Evolutionary conservation across 225 moss, liverwort and hornwort genomes (phyloP), one percentile per base, ranked within the genome.

Genomic region (Antitrichia curtipendula): DNA sequence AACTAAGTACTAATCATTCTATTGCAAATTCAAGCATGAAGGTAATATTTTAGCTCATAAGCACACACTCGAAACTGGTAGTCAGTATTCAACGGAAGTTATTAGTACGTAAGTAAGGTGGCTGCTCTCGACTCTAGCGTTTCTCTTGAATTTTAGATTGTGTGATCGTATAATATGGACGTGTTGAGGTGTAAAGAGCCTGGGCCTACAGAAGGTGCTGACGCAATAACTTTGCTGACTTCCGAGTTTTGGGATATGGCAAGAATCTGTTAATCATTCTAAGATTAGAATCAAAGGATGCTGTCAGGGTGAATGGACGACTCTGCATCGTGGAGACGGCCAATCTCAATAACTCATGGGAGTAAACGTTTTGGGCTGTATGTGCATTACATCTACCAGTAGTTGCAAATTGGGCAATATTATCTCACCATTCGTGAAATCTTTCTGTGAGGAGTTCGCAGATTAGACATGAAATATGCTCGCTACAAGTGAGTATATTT

Each of bases 21-120:
- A 75, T 89, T 86, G 81, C 88, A 86, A 83, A 81, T 83, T 91
- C 82, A 82, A 85, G 80, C 78, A 88, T 88, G 85, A 90, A 90
- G 90, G 78, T 88, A 82, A 72, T 87, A 70, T 87, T 88, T 74
- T 86, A 85, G 81, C 43, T 88, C 86, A 87, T 88, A 82, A 80
- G 80, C 82, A 75, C 85, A 64, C 85, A 78, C 57, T 83, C 87
- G 63, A 88, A 86, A 81, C 72, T 91, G 83, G 60, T 87, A 82
- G 87, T 77, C 83, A 83, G 71, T 76, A 80, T 83, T 78, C 73
- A 87, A 86, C 88, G 85, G 72, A 78, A 89, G 78, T 57, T 84
- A 69, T 76, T 36, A 56, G 82, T 76, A 40, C 79, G 34, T 70
- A 80, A 86, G 43, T 85, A 74, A 89, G 73, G 87, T 82, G 86